Conservation (phyloP, 352 stramenopile genomes). For the Globisporangium splendens region DNA sequence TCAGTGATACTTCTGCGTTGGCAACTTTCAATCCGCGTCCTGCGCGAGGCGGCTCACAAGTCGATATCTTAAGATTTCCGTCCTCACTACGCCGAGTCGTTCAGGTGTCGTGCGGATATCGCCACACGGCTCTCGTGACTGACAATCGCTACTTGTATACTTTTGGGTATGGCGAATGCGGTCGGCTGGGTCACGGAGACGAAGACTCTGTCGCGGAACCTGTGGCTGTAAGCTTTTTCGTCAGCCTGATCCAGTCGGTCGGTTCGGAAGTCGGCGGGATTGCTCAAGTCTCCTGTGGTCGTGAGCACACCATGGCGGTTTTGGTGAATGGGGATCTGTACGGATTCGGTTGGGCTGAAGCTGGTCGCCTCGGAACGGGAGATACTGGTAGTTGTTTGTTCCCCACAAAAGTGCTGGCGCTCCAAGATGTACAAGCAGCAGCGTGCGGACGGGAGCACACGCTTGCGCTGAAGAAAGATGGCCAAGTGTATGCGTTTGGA, state of each 20-base stretch:
- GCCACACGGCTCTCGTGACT: conserved; percentile 71
- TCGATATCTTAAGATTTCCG: conserved; percentile 45
- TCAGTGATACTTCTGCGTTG: background rate
- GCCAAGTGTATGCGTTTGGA: conserved; percentile 67
- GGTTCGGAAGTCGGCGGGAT: conserved; percentile 33
- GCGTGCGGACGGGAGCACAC: conserved; percentile 85
- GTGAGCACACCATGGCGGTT: conserved; percentile 85
- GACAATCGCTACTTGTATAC: conserved; percentile 67
- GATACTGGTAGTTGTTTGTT: conserved; percentile 64
- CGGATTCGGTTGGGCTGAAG: conserved; percentile 84
- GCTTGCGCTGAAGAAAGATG: conserved; percentile 47
- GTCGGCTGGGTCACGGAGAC: conserved; percentile 64
- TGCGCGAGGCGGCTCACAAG: background rate
- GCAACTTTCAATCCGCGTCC: background rate
- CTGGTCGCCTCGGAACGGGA: conserved; percentile 73
- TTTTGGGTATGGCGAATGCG: conserved; percentile 80
- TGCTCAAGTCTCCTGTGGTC: conserved; percentile 61
- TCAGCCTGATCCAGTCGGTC: conserved; percentile 37
- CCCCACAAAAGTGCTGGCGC: conserved; percentile 48
- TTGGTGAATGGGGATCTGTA: conserved; percentile 62
- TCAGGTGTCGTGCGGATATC: conserved; percentile 73
- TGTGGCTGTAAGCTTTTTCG: conserved; percentile 52
- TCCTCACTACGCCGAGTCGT: conserved; percentile 51
- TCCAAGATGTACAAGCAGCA: conserved; percentile 46
- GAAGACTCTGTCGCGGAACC: conserved; percentile 47